Evolutionary conservation across 106 monocot species (phyloP), one percentile per base, ranked within the genome.

Genomic region (Dioscorea alata): DNA sequence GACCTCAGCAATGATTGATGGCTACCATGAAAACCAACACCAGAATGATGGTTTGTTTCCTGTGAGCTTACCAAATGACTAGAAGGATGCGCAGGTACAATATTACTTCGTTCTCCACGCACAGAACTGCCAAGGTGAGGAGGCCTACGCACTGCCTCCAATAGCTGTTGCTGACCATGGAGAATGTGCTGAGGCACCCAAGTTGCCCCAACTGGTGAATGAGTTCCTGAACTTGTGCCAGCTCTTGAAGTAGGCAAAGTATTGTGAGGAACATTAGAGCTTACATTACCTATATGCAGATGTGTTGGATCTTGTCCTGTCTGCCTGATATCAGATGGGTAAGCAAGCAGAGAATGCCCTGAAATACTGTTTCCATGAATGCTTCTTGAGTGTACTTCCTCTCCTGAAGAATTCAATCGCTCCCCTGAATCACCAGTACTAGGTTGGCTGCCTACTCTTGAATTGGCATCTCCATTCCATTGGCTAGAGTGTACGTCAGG

Each of bases 1-100:
- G 86, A 68, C 76, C 90, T 86, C 57, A 74, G 34, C 8, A 72
- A 53, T 52, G 69, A 73, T 69, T 71, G 76, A 6, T 68, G 85
- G 60, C 76, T 78, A 28, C 67, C 56, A 66, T 52, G 78, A 10
- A 51, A 54, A 42, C 63, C 51, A 67, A 65, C 31, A 62, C 70
- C 71, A 51, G 69, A 50, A 33, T 33, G 65, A 49, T 75, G 74
- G 63, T 49, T 69, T 63, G 63, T 59, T 20, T 76, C 85, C 34
- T 73, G 76, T 25, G 59, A 68, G 23, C 72, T 61, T 61, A 65
- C 70, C 59, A 80, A 63, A 34, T 57, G 73, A 70, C 73, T 66
- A 69, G 71, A 57, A 51, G 56, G 82, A 68, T 72, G 82, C 17
- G 56, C 53, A 49, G 63, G 66, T 13, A 76, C 32, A 78, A 67